Evolutionary conservation across 192 early-diverging fungal species (phyloP), one percentile per base, ranked within the genome.

Genomic region (Coemansia sp.): DNA sequence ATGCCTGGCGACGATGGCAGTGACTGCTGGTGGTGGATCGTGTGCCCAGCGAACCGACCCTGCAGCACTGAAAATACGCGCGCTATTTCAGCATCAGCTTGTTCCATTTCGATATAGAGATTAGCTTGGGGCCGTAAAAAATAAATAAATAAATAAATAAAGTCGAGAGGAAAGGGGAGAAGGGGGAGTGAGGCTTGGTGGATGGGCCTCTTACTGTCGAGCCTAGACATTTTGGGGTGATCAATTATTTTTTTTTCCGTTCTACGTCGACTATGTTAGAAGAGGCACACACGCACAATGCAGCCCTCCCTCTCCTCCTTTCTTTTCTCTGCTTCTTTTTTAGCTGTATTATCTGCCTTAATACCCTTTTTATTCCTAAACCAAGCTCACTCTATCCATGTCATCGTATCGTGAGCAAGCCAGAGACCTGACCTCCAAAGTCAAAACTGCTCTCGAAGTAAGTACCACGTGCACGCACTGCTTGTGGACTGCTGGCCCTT

Each of bases 401-500:
- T 62, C 72, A 62, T 73, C 70, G 60, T 82, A 76, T 24, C 69
- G 73, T 31, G 66, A 82, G n/a, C 38, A 57, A 33, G 79, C 79
- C 53, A 64, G 65, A 55, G 73, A 76, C 63, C 65, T 82, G 48
- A 70, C 79, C 16, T 50, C 39, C 55, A 72, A 73, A 38, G 79
- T 82, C 36, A 82, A 82, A 38, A 37, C 56, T 33, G 79, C 79
- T 34, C 73, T 82, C 13, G 74, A 81, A 59, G 79, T 81, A 71
- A 65, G 70, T 21, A 18, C 10, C 37, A 2, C 21, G 11, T 16
- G 9, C 45, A 48, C 18, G 59, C 56, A 21, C 42, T 46, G 26
- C 33, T 43, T 33, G 56, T 21, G 46, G 46, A 50, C 46, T 21
- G 3, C 46, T 11, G 11, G 46, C 21, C 23, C 9, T 5, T 26